Percentiles rank a stretch among this genome's conserved stretches.
These are phyloP conservation scores for Amanita muscaria DNA, from an alignment of 768 basidiomycete genomes.

Conservation along the genomic window DNA sequence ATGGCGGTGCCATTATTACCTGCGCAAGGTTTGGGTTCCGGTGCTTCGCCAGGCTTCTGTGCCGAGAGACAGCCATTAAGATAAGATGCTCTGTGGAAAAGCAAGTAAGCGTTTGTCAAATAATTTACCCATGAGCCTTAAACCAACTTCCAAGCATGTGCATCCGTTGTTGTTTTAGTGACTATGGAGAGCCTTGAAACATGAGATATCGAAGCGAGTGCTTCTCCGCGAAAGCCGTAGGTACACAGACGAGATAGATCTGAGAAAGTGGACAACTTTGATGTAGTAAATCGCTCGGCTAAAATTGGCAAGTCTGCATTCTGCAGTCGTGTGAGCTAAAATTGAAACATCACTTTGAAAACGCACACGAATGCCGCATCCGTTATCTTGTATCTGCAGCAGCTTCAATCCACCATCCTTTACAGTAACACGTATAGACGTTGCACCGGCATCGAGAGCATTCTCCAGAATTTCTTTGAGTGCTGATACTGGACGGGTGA, in stretches of 20 bases:
- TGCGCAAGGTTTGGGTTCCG: conserved; percentile 83
- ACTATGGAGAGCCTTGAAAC: conserved; percentile 82
- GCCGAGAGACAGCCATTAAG: conserved; percentile 66
- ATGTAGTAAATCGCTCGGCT: conserved; percentile 93
- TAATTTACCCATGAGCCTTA: conserved; percentile 4
- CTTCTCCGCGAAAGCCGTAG: conserved; percentile 97
- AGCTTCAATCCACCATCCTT: conserved; percentile 96
- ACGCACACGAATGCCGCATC: conserved; percentile 84
- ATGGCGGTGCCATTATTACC: conserved; percentile 93
- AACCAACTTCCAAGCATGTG: conserved; percentile 89
- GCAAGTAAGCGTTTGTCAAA: not conserved
- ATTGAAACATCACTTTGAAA: not conserved
- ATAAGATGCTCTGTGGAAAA: conserved; percentile 61
- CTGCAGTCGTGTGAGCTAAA: conserved; percentile 29
- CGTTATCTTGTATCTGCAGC: conserved; percentile 94
- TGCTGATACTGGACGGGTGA: conserved; percentile 76
- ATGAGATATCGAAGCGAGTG: conserved; percentile 91
- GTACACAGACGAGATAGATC: conserved; percentile 81
- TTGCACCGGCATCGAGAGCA: conserved; percentile 86
- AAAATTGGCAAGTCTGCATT: conserved; percentile 84
- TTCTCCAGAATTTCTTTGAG: conserved; percentile 96
- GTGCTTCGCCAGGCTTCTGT: conserved; percentile 57
- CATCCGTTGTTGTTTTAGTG: conserved; percentile 80
- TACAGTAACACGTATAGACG: conserved; percentile 75
- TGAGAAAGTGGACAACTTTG: conserved; percentile 79